Evolutionary conservation across 2,329 filamentous ascomycete species (phyloP).

Genomic region (Alternaria sp.): DNA sequence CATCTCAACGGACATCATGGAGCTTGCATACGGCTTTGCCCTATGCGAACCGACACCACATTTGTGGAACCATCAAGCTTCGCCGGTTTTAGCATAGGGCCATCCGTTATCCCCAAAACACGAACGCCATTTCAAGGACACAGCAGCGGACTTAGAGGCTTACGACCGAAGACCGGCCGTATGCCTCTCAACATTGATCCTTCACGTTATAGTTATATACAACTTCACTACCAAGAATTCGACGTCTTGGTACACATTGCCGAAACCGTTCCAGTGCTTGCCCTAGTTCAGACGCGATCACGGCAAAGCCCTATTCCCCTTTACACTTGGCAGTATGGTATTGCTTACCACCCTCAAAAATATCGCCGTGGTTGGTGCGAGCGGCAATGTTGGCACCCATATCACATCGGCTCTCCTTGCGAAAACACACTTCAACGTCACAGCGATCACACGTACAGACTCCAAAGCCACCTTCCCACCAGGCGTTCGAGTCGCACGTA

Average conservation of each 20-base stretch:
- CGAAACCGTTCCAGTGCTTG: not conserved
- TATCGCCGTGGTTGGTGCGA: constrained; percentile 52
- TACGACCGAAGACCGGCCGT: constrained; percentile 10
- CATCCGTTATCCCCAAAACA: not conserved
- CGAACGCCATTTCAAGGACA: not conserved
- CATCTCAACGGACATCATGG: not conserved
- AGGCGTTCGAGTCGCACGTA: constrained; percentile 50
- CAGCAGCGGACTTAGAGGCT: not conserved
- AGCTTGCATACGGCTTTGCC: not conserved
- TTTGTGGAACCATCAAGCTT: not conserved
- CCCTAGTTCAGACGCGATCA: not conserved
- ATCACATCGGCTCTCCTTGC: constrained; percentile 54
- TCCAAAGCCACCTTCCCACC: constrained; percentile 54
- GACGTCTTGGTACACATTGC: not conserved
- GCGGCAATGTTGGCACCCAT: constrained; percentile 32
- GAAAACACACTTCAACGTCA: constrained; percentile 58
- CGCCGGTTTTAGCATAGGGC: not conserved
- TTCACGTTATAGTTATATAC: not conserved
- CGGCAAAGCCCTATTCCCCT: not conserved
- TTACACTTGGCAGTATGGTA: not conserved
- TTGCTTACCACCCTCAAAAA: constrained; percentile 35
- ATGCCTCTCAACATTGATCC: not conserved
- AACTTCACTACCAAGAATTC: not conserved
- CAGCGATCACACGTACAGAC: constrained; percentile 58
- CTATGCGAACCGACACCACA: not conserved